phyloP scores from a whole-genome alignment of 768 basidiomycete species.

The Exsudoporus frostii region DNA sequence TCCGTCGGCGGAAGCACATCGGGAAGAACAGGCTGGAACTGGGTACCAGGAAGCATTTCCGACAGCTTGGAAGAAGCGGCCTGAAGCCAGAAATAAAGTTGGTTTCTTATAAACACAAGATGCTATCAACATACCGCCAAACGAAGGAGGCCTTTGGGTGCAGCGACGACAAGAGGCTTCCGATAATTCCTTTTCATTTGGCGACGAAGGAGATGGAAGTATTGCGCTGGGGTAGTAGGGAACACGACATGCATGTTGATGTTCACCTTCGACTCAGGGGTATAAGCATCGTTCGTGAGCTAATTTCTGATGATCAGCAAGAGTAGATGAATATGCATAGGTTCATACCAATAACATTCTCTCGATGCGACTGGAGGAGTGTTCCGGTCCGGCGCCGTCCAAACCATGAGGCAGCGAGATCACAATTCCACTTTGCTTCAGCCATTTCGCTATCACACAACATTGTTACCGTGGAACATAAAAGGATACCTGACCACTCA shows the following conservation, averaged over 20 bases:
- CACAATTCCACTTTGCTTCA: constrained; percentile 85
- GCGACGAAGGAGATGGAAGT: constrained; percentile 88
- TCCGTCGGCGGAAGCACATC: constrained; percentile 39
- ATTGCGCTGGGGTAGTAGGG: constrained; percentile 87
- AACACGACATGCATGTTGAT: constrained; percentile 85
- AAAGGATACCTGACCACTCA: constrained; percentile 33
- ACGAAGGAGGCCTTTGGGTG: constrained; percentile 80
- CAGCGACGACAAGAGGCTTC: constrained; percentile 81
- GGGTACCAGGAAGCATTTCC: constrained; percentile 57
- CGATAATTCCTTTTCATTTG: constrained; percentile 84
- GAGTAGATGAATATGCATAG: not conserved
- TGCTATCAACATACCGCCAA: constrained; percentile 53
- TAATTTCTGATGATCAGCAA: constrained; percentile 26
- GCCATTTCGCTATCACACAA: constrained; percentile 75
- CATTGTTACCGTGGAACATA: not conserved
- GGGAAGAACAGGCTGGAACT: constrained; percentile 65
- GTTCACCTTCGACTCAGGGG: constrained; percentile 33
- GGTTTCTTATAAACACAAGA: not conserved
- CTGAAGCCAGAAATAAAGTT: constrained; percentile 35
- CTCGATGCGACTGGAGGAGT: constrained; percentile 86
- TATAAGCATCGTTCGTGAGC: constrained; percentile 74
- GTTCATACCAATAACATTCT: constrained; percentile 77
- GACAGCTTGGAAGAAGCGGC: constrained; percentile 66
- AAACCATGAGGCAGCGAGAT: constrained; percentile 86
- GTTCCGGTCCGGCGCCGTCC: constrained; percentile 92